Conservation (phyloP, 768 basidiomycete species). For the Russula griseocarnosa region DNA sequence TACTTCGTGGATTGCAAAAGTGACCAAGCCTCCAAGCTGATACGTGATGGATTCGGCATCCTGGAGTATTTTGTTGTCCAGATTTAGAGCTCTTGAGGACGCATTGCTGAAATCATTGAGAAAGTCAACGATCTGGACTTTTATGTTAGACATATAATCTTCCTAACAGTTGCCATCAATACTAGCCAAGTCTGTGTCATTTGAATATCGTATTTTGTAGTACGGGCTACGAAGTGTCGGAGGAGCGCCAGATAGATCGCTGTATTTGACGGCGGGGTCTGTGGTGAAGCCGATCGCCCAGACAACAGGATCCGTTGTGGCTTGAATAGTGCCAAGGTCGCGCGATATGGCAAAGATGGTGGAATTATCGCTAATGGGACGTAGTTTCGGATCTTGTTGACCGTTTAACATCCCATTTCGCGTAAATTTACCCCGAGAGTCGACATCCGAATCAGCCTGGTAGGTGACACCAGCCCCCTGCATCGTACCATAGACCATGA, state of each 20-base stretch:
- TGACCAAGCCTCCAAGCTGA: slow-evolving; percentile 49
- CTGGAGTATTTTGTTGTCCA: slow-evolving; percentile 46
- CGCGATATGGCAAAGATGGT: slow-evolving; percentile 32
- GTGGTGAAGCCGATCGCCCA: slow-evolving; percentile 34
- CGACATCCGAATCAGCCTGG: no score
- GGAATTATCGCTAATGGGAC: slow-evolving; percentile 23
- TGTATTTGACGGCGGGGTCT: slow-evolving; percentile 32
- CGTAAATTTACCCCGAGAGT: slow-evolving; percentile 28
- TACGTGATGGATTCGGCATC: slow-evolving; percentile 48
- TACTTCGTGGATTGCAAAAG: slow-evolving; percentile 51
- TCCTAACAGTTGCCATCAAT: background rate
- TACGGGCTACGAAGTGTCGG: slow-evolving; percentile 44
- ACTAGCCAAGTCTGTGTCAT: slow-evolving; percentile 30
- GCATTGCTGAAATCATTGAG: slow-evolving; percentile 45
- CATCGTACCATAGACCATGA: background rate
- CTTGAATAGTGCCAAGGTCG: slow-evolving; percentile 31
- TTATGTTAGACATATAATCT: background rate
- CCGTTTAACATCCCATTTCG: slow-evolving; percentile 25
- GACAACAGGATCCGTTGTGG: slow-evolving; percentile 30
- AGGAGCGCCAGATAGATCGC: slow-evolving; percentile 38
- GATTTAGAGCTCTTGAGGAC: slow-evolving; percentile 40
- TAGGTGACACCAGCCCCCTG: slow-evolving; percentile 24
- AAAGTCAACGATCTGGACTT: slow-evolving; percentile 41
- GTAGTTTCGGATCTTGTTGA: slow-evolving; percentile 16
- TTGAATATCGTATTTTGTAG: slow-evolving; percentile 39